These are phyloP conservation scores for Phytopythium helicoides DNA, from an alignment of 352 stramenopile species.

Conservation along the genomic window DNA sequence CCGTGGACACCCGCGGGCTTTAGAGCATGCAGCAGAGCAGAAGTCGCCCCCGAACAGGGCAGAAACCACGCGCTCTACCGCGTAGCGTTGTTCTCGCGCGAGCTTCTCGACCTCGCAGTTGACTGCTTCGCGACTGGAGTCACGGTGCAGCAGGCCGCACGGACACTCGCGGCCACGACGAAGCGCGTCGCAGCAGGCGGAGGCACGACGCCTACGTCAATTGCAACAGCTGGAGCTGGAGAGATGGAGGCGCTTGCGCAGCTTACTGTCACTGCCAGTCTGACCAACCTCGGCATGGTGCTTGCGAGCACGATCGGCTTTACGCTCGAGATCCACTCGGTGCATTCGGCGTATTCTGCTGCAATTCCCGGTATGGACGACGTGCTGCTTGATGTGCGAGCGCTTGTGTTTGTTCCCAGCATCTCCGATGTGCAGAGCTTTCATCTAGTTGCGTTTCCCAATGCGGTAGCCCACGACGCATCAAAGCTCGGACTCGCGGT, in stretches of 20 bases:
- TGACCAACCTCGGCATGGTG: constrained; percentile 21
- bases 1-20: background rate
- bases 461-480: constrained; percentile 7
- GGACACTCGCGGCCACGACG: background rate
- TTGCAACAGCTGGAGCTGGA: background rate
- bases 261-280: constrained; percentile 22
- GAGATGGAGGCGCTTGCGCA: constrained; percentile 20
- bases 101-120: constrained; percentile 1
- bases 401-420: constrained; percentile 14
- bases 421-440: constrained; percentile 22
- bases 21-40: background rate
- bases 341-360: background rate
- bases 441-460: constrained; percentile 26
- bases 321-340: constrained; percentile 26
- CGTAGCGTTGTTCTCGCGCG: background rate
- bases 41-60: background rate
- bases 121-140: background rate
- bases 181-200: background rate
- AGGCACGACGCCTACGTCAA: background rate
- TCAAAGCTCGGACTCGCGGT: constrained; percentile 12
- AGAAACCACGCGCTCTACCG: background rate
- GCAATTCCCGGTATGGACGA: constrained; percentile 2
- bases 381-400: constrained; percentile 25
- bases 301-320: constrained; percentile 34
- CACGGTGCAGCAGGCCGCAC: background rate